phyloP scores from a whole-genome alignment of 306 rosid genomes.

The Cajanus cajan region DNA sequence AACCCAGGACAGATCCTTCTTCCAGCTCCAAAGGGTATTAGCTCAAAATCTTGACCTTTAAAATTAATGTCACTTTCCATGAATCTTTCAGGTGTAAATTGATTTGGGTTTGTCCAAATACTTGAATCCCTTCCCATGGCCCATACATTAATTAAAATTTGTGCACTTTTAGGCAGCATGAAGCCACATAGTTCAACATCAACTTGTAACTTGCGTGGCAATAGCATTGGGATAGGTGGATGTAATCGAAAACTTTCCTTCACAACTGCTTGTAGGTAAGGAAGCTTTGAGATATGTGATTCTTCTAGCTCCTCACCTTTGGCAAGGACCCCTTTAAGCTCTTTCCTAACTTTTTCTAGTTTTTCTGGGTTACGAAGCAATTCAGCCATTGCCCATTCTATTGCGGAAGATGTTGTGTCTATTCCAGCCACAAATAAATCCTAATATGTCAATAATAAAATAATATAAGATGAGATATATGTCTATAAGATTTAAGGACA shows the following conservation, averaged over 20 bases:
- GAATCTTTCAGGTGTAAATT: slow-evolving; percentile 37
- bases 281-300: slow-evolving; percentile 11
- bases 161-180: slow-evolving; percentile 11
- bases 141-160: slow-evolving; percentile 30
- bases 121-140: slow-evolving; percentile 31
- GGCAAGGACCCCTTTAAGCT: neutral
- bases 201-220: slow-evolving; percentile 21
- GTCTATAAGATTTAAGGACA: neutral
- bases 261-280: slow-evolving; percentile 21
- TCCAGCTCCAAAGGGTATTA: slow-evolving; percentile 16
- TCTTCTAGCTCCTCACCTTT: neutral
- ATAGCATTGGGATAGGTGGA: slow-evolving; percentile 27
- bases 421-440: slow-evolving; percentile 37
- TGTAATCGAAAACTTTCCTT: slow-evolving; percentile 36
- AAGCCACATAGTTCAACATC: slow-evolving; percentile 12
- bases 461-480: neutral
- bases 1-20: slow-evolving; percentile 30
- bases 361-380: slow-evolving; percentile 19
- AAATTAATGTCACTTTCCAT: slow-evolving; percentile 27
- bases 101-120: slow-evolving; percentile 26
- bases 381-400: slow-evolving; percentile 35
- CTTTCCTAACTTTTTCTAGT: slow-evolving; percentile 2
- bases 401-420: slow-evolving; percentile 32
- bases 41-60: slow-evolving; percentile 18
- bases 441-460: neutral